Base-by-base conservation (phyloP, 2,329 filamentous ascomycete species). In the Blumeriella jaapii region DNA sequence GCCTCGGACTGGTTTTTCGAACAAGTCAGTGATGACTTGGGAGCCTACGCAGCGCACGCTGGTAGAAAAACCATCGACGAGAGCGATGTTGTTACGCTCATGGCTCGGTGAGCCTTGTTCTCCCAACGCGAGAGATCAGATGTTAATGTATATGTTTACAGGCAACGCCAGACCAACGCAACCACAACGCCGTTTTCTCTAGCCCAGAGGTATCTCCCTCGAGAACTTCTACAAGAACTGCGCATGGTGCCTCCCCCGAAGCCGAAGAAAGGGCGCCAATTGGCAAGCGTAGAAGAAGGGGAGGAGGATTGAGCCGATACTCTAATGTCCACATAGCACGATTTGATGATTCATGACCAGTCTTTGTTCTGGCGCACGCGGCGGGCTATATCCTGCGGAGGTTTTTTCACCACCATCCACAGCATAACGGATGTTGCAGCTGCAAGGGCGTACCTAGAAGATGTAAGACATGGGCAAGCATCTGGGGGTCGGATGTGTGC, bases 1-100 rank as follows among this genome's bases (percentile, higher is more conserved):
- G 83, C 85, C 1, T 82, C 82, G 2, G 83, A 93, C 42, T 91
- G 84, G 80, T 94, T 86, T 58, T 93, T 94, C 55, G 84, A 93
- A 59, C 86, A 94, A 57, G 64, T 82, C 2, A 76, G 82, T 30
- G 81, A 86, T 41, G 85, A 93, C 53, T 61, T 94, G 36, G 72
- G 73, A 9, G 78, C 77, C 2, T 94, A 87, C 56, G 81, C 86
- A 12, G 68, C 74, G 41, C 86, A 95, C 57, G 85, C 81, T 4
- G 79, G 81, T 19, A 73, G 86, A 19, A 91, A 82, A 58, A 85
- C 77, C 2, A 85, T 95, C 47, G 82, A 93, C 50, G 83, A 91
- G 56, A 80, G 71, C 48, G 86, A 94, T 56, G 75, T 93, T 50
- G 64, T 84, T 36, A 76, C 82, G 40, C 61, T 94, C 47, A 84